phyloP scores from a whole-genome alignment of 352 stramenopile species.

The Phytophthora nicotianae region DNA sequence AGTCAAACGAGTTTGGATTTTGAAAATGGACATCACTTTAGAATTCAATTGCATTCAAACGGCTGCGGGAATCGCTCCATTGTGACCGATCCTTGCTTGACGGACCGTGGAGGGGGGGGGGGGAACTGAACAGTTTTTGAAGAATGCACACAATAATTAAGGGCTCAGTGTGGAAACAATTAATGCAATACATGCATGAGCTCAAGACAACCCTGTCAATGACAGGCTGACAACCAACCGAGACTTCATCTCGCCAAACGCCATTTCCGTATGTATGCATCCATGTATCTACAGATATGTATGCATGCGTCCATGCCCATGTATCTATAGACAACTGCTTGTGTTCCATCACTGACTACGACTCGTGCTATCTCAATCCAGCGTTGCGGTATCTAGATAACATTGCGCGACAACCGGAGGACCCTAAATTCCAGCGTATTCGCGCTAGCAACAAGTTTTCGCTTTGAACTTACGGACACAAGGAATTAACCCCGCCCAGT shows the following conservation, averaged over 20 bases:
- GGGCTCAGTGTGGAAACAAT: slow-evolving; percentile 22
- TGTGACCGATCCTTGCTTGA: too few relatives aligned
- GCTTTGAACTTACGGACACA: slow-evolving; percentile 45
- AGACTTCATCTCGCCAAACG: slow-evolving; percentile 28
- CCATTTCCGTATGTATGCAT: too few relatives aligned
- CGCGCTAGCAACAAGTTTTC: slow-evolving; percentile 76
- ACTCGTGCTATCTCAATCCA: slow-evolving; percentile 17
- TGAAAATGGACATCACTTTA: too few relatives aligned
- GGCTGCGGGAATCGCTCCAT: too few relatives aligned
- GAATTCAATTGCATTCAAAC: too few relatives aligned
- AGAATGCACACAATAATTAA: too few relatives aligned
- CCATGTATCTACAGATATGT: too few relatives aligned
- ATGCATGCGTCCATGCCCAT: too few relatives aligned
- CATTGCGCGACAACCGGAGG: slow-evolving; percentile 50
- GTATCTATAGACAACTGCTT: slow-evolving; percentile 1
- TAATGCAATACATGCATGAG: slow-evolving; percentile 26
- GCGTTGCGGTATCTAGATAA: slow-evolving; percentile 74
- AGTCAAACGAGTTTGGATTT: too few relatives aligned
- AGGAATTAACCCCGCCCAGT: slow-evolving; percentile 16
- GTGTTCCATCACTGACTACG: slow-evolving; percentile 6
- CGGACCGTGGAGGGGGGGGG: too few relatives aligned
- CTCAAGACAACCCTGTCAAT: slow-evolving; percentile 31
- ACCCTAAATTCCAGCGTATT: slow-evolving; percentile 77
- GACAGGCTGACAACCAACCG: too few relatives aligned
- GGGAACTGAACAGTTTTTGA: too few relatives aligned